Conservation (phyloP, 345 rosid genomes). For the Acer saccharum region DNA sequence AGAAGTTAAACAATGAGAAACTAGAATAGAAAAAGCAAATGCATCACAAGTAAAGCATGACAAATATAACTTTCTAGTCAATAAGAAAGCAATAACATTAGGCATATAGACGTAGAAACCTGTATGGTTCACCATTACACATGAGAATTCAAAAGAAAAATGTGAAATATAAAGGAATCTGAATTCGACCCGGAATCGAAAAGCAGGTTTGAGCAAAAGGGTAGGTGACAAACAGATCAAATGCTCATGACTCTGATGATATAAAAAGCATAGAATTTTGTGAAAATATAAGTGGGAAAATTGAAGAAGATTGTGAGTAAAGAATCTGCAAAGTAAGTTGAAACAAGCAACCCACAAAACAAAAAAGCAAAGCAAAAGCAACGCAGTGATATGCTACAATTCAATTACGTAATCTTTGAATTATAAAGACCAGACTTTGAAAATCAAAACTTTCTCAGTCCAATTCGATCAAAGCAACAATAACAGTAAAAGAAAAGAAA, state of each 20-base stretch:
- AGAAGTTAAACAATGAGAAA: slow-evolving; percentile 5
- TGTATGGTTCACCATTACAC: slow-evolving; percentile 9
- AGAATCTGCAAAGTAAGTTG: slow-evolving; percentile 37
- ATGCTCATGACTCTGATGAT: slow-evolving; percentile 6
- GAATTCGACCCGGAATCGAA: slow-evolving; percentile 25
- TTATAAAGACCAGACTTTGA: no score
- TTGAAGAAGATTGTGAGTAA: slow-evolving; percentile 42
- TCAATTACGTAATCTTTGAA: neutral
- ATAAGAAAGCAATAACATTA: slow-evolving; percentile 20
- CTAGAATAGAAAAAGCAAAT: slow-evolving; percentile 14
- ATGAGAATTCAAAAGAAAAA: slow-evolving; percentile 30
- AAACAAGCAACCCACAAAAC: slow-evolving; percentile 21
- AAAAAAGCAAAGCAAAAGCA: slow-evolving; percentile 12
- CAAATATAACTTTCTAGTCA: slow-evolving; percentile 33
- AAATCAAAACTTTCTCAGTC: neutral
- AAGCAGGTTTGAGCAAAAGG: slow-evolving; percentile 25
- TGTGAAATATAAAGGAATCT: slow-evolving; percentile 25
- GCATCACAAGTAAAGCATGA: slow-evolving; percentile 60
- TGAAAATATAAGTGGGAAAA: neutral
- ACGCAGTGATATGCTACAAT: neutral
- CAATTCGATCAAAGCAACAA: neutral
- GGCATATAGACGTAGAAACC: neutral
- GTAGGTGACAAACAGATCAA: slow-evolving; percentile 14
- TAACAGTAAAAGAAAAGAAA: neutral
- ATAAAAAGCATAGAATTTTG: neutral